Evolutionary conservation across 176 grass and related monocot genomes (phyloP).

Genomic region (Triticum aestivum): DNA sequence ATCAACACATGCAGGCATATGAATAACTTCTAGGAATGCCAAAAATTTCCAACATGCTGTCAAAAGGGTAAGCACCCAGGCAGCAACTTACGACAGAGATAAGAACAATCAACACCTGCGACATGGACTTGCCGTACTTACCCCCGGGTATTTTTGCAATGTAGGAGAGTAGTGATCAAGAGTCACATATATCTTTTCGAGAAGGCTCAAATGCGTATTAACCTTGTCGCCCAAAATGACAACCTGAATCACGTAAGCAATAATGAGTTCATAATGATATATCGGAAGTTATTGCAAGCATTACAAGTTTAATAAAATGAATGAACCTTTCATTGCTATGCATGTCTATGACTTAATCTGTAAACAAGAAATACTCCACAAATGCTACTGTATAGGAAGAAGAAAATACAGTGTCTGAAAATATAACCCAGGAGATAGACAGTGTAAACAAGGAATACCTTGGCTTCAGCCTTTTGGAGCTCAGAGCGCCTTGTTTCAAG

Average conservation of each 20-base stretch:
- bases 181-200: constrained; percentile 88
- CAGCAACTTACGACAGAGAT: neutral
- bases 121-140: constrained; percentile 30
- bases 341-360: neutral
- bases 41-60: neutral
- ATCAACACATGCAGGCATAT: neutral
- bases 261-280: neutral
- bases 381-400: neutral
- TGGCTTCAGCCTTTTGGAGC: constrained; percentile 77
- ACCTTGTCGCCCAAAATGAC: constrained; percentile 68
- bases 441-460: constrained; percentile 51
- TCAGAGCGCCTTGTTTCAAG: constrained; percentile 71
- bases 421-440: neutral
- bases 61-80: neutral
- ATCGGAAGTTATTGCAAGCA: neutral
- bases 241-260: constrained; percentile 52
- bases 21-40: neutral
- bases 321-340: neutral
- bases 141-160: constrained; percentile 73
- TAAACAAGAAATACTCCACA: neutral
- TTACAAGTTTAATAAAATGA: neutral
- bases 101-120: neutral
- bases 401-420: neutral
- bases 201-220: constrained; percentile 66
- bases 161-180: constrained; percentile 84